Evolutionary conservation across 2,329 filamentous ascomycete species (phyloP).

Genomic region (Furcasterigmium furcatum): DNA sequence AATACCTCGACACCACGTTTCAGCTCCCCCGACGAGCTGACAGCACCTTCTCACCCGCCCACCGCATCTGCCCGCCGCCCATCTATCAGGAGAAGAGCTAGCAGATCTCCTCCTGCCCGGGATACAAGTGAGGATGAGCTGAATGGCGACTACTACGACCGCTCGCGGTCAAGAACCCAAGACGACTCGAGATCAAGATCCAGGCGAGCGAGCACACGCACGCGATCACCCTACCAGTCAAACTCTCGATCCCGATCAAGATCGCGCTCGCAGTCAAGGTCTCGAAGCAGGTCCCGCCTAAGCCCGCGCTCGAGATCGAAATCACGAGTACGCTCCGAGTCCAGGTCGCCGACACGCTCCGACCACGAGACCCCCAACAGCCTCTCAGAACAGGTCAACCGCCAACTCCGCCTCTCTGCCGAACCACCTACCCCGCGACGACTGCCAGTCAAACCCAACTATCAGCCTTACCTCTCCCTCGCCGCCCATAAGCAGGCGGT

Average conservation of each 20-base stretch:
- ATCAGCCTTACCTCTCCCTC: slow-evolving; percentile 67
- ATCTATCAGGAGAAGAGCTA: slow-evolving; percentile 9
- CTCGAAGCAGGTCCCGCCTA: slow-evolving; percentile 32
- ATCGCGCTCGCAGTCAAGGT: slow-evolving; percentile 30
- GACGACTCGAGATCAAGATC: slow-evolving; percentile 17
- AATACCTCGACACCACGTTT: slow-evolving; percentile 34
- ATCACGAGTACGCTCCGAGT: slow-evolving; percentile 24
- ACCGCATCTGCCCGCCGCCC: slow-evolving; percentile 7
- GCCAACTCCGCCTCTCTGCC: slow-evolving; percentile 18
- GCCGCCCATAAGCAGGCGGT: slow-evolving; percentile 77
- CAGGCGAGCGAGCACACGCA: slow-evolving; percentile 10
- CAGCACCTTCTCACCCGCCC: background rate
- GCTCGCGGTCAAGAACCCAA: slow-evolving; percentile 16
- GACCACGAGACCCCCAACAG: slow-evolving; percentile 18
- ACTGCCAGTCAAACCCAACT: slow-evolving; percentile 60
- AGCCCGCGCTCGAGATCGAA: slow-evolving; percentile 24
- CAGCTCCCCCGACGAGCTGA: slow-evolving; percentile 41
- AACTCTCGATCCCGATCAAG: slow-evolving; percentile 26
- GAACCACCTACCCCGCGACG: slow-evolving; percentile 25
- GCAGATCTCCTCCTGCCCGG: slow-evolving; percentile 12
- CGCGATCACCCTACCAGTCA: slow-evolving; percentile 23
- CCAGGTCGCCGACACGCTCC: slow-evolving; percentile 20
- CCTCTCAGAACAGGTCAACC: slow-evolving; percentile 10
- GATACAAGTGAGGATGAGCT: slow-evolving; percentile 16
- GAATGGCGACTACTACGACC: slow-evolving; percentile 16